Evolutionary conservation across 1,284 basidiomycete genomes (phyloP).

Genomic region (Caloboletus inedulis): DNA sequence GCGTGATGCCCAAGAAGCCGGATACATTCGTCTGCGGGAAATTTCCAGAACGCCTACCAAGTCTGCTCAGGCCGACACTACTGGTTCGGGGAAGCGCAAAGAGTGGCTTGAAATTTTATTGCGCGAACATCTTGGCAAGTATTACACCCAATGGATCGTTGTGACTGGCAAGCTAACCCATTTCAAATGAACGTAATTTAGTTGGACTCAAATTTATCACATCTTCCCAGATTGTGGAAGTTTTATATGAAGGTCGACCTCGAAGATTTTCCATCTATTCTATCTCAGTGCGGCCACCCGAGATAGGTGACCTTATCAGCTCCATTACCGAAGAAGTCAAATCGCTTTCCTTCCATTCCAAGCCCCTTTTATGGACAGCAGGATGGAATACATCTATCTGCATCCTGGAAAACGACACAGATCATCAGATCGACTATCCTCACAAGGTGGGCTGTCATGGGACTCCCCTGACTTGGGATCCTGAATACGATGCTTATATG

Average conservation of each 20-base stretch:
- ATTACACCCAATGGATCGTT: background rate
- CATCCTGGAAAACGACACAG: conserved; percentile 39
- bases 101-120: conserved; percentile 68
- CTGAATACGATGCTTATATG: conserved; percentile 14
- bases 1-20: conserved; percentile 47
- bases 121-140: conserved; percentile 60
- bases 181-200: conserved; percentile 31
- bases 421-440: conserved; percentile 15
- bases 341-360: conserved; percentile 40
- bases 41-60: conserved; percentile 22
- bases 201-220: conserved; percentile 76
- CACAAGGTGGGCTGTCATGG: conserved; percentile 33
- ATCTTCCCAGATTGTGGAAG: conserved; percentile 55
- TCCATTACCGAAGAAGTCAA: conserved; percentile 42
- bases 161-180: conserved; percentile 9
- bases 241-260: conserved; percentile 58
- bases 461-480: conserved; percentile 5
- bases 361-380: conserved; percentile 49
- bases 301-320: conserved; percentile 23
- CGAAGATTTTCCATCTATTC: conserved; percentile 54
- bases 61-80: conserved; percentile 1
- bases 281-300: conserved; percentile 40
- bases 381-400: conserved; percentile 61
- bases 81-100: conserved; percentile 41
- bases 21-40: conserved; percentile 51